Evolutionary conservation across 805 yeast species (phyloP).

Genomic region (Jamesozyma piceae): DNA sequence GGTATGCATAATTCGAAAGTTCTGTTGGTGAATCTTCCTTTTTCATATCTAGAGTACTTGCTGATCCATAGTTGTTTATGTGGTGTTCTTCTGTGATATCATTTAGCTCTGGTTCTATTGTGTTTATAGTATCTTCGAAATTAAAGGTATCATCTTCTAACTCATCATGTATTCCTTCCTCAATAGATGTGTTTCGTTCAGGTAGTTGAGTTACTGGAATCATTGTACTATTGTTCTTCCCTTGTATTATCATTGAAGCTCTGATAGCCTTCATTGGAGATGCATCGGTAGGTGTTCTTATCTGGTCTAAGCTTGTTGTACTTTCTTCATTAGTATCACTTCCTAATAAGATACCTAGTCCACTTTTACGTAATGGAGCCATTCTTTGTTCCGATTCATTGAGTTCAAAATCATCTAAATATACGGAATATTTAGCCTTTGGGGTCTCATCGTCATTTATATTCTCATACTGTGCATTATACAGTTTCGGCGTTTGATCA

Average conservation of each 20-base stretch:
- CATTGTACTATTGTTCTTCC: constrained; percentile 2
- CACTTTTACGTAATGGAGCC: background rate
- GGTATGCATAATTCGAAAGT: constrained; percentile 19
- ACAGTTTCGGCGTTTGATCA: background rate
- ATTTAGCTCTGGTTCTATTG: background rate
- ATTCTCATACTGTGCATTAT: background rate
- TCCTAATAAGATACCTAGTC: background rate
- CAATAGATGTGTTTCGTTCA: background rate
- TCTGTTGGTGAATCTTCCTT: background rate
- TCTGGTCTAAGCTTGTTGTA: background rate
- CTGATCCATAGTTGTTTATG: background rate
- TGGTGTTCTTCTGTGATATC: background rate
- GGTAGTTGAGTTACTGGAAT: background rate
- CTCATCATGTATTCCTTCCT: background rate
- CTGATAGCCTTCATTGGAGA: constrained; percentile 17
- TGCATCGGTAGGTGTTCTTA: background rate
- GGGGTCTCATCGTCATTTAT: background rate
- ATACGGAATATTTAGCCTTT: background rate
- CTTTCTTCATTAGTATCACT: background rate
- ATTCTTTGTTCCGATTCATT: background rate
- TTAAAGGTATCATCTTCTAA: background rate
- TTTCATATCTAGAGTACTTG: background rate
- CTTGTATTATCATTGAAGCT: constrained; percentile 12
- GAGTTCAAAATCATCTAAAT: background rate
- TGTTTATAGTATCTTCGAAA: constrained; percentile 3